Evolutionary conservation across 805 yeast species (phyloP), one percentile per base, ranked within the genome.

Genomic region (Cyberlindnera maritima): DNA sequence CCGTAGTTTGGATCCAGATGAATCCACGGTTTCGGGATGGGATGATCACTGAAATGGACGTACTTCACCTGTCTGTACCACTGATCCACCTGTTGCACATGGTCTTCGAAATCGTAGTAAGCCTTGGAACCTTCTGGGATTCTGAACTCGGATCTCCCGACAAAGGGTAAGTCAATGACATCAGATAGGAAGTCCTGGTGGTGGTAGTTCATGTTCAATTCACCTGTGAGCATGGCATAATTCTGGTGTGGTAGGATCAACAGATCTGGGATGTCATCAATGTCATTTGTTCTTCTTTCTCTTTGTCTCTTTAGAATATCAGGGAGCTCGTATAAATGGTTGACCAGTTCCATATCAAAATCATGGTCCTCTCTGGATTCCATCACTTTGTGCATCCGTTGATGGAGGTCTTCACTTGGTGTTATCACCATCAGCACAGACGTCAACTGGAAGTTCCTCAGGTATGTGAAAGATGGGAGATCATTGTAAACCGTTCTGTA

Each of bases 1-100:
- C 38, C 41, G 7, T 31, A 40, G 1, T 43, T 12, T 1, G 36
- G 40, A 10, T 47, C 32, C 15, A 49, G 48, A 9, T 43, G 4
- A 33, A 46, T 58, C 88, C 88, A 82, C 5, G 88, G 88, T 56
- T 83, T 82, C 0, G 81, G 79, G 7, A 81, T 60, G 4, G 88
- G 89, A 36, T 72, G 70, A 56, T 83, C 89, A 4, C 85, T 77
- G 59, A 77, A 84, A 59, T 83, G 89, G 19, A 81, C 60, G 44
- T 79, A 66, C 55, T 72, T 75, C 3, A 74, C 61, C 7, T 66
- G 59, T 4, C 56, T 49, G 4, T 29, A 65, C 47, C 15, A 50
- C 13, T 21, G 46, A 17, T 18, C 50, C 47, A 23, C 53, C 53
- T 19, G 52, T 44, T 17, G 20, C 17, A 9, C 32, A 32, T 13